Evolutionary conservation across 495 filamentous ascomycete species (phyloP).

Genomic region (Aspergillus diversus): DNA sequence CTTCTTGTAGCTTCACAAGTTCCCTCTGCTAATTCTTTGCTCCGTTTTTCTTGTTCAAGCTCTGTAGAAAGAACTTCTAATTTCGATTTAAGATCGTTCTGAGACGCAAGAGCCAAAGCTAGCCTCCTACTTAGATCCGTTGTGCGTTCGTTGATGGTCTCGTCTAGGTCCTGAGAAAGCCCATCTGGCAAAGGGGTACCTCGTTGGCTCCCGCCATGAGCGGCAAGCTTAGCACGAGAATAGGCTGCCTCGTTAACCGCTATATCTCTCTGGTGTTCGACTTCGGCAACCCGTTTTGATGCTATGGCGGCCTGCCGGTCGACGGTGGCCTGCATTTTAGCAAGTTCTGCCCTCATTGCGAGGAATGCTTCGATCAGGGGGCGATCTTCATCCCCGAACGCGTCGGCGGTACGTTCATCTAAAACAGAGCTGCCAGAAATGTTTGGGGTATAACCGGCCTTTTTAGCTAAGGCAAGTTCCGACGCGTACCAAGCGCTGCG

Average conservation of each 20-base stretch:
- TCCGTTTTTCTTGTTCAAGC: constrained; percentile 76
- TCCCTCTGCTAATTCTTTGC: constrained; percentile 84
- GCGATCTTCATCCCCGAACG: constrained; percentile 86
- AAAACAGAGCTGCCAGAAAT: constrained; percentile 71
- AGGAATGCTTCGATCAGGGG: constrained; percentile 92
- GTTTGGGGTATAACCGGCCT: constrained; percentile 81
- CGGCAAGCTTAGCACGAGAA: constrained; percentile 89
- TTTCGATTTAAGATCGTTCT: constrained; percentile 73
- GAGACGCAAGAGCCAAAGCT: constrained; percentile 74
- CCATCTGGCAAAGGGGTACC: constrained; percentile 73
- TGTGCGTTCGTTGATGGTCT: constrained; percentile 63
- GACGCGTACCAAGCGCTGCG: constrained; percentile 97
- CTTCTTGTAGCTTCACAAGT: constrained; percentile 80
- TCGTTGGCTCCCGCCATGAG: constrained; percentile 71
- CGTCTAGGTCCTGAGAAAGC: constrained; percentile 56
- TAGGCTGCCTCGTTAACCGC: constrained; percentile 93
- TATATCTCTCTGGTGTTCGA: constrained; percentile 89
- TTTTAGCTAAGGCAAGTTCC: constrained; percentile 85
- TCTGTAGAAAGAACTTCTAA: constrained; percentile 69
- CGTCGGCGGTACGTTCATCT: constrained; percentile 74
- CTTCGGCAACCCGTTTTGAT: constrained; percentile 86
- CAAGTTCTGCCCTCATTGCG: constrained; percentile 82
- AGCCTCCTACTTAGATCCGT: constrained; percentile 81
- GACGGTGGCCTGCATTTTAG: constrained; percentile 75
- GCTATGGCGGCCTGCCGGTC: constrained; percentile 83